These are phyloP conservation scores for Macaranga tanarius DNA, from an alignment of 441 rosid species.

Conservation along the genomic window DNA sequence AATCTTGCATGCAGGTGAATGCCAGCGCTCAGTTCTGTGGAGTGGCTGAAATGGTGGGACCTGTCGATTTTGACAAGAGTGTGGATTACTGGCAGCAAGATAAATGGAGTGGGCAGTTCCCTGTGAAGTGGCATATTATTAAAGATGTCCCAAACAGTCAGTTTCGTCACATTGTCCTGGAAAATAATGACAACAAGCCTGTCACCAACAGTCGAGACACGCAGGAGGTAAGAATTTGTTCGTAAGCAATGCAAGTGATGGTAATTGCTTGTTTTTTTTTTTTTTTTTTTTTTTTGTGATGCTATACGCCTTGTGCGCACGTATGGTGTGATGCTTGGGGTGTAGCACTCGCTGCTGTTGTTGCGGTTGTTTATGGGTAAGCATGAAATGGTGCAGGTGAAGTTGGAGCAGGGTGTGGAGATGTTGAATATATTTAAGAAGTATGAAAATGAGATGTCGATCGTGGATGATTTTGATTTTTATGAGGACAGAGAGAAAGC, in stretches of 20 bases:
- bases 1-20: conserved; percentile 54
- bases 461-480: conserved; percentile 69
- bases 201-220: conserved; percentile 84
- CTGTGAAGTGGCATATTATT: conserved; percentile 73
- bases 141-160: conserved; percentile 77
- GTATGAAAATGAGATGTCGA: conserved; percentile 51
- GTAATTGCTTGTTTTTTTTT: too few relatives aligned
- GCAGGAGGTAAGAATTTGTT: conserved; percentile 54
- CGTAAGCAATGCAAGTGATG: too few relatives aligned
- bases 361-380: too few relatives aligned
- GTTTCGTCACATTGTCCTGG: conserved; percentile 64
- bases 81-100: conserved; percentile 82
- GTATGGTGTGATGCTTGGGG: too few relatives aligned
- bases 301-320: too few relatives aligned
- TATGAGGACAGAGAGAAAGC: conserved; percentile 64
- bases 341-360: too few relatives aligned
- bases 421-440: conserved; percentile 72
- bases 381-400: conserved; percentile 45
- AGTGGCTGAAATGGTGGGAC: conserved; percentile 76
- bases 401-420: conserved; percentile 66
- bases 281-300: too few relatives aligned
- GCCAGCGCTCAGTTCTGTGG: conserved; percentile 77
- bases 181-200: conserved; percentile 77
- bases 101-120: conserved; percentile 84
- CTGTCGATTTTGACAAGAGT: conserved; percentile 67